Evolutionary conservation across 2,329 filamentous ascomycete genomes (phyloP).

Genomic region (Xylaria sp.): DNA sequence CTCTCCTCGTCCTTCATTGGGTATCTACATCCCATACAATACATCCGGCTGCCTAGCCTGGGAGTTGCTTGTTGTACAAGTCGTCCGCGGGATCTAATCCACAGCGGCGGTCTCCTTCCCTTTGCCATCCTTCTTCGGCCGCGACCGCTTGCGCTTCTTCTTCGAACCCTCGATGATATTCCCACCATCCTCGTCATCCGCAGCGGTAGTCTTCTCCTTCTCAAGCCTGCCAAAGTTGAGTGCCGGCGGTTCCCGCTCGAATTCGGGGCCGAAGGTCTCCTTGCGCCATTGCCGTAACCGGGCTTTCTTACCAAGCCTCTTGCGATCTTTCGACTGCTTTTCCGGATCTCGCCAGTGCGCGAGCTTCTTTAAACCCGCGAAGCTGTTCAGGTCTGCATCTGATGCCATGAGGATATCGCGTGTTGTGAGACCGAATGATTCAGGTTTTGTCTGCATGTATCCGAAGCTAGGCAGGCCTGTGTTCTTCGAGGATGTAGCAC

Average conservation of each 20-base stretch:
- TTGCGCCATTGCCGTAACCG: slow-evolving; percentile 85
- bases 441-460: slow-evolving; percentile 93
- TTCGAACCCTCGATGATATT: slow-evolving; percentile 53
- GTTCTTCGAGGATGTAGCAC: slow-evolving; percentile 42
- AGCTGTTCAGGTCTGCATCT: slow-evolving; percentile 88
- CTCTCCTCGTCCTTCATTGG: slow-evolving; percentile 4
- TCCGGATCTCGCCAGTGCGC: slow-evolving; percentile 87
- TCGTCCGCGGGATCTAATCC: slow-evolving; percentile 19
- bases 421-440: slow-evolving; percentile 87
- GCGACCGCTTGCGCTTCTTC: slow-evolving; percentile 51
- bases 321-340: slow-evolving; percentile 90
- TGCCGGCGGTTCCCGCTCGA: slow-evolving; percentile 65
- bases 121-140: slow-evolving; percentile 44
- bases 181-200: slow-evolving; percentile 36
- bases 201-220: slow-evolving; percentile 35
- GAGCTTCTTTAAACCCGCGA: slow-evolving; percentile 93
- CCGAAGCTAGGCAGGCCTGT: slow-evolving; percentile 70
- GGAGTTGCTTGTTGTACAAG: slow-evolving; percentile 17
- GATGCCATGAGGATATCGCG: slow-evolving; percentile 90
- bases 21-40: slow-evolving; percentile 21
- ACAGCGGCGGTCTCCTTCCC: slow-evolving; percentile 29
- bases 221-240: slow-evolving; percentile 63
- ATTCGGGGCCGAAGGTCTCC: slow-evolving; percentile 71
- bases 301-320: slow-evolving; percentile 91
- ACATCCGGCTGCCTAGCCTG: not conserved